Base-by-base conservation (phyloP, 2,329 filamentous ascomycete genomes). In the Zalaria sp. region DNA sequence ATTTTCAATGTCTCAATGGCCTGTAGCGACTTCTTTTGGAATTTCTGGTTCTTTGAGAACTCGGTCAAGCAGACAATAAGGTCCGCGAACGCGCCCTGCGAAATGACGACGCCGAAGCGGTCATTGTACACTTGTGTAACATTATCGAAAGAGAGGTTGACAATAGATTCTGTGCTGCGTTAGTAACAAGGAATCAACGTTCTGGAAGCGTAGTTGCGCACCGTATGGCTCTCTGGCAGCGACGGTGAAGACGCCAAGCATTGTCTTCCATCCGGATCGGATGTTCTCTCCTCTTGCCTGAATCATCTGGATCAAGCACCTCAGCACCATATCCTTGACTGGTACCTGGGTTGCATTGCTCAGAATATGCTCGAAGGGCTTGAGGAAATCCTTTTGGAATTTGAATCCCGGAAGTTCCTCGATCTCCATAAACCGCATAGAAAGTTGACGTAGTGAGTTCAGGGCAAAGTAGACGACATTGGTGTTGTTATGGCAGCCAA, bases 331-430 rank as follows among this genome's bases (percentile, higher is more conserved):
- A 53, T 99, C 91, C 62, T 98, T 98, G 53, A 99, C 91, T 1
- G 84, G 79, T 11, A 94, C 79, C 48, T 91, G 86, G 48, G 72
- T 85, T 35, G 87, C 91, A 59, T 98, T 96, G 44, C 83, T 81
- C 67, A 98, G 85, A 52, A 99, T 87, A 59, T 96, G 86, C 65
- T 98, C 89, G 53, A 98, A 99, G 0, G 93, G 91, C 62, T 95
- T 96, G 41, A 98, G 66, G 60, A 99, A 98, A 58, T 99, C 89
- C 60, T 99, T 99, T 55, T 99, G 91, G 57, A 99, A 99, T 61
- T 96, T 96, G 75, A 99, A 99, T 55, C 93, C 91, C 1, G 91
- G 86, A 51, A 99, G 65, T 60, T 99, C 91, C 58, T 94, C 91
- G 46, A 96, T 87, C 62, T 98, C 91, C 83, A 98, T 84, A 58